These are phyloP conservation scores for Combretum micranthum DNA, from an alignment of 345 rosid species.

Conservation along the genomic window DNA sequence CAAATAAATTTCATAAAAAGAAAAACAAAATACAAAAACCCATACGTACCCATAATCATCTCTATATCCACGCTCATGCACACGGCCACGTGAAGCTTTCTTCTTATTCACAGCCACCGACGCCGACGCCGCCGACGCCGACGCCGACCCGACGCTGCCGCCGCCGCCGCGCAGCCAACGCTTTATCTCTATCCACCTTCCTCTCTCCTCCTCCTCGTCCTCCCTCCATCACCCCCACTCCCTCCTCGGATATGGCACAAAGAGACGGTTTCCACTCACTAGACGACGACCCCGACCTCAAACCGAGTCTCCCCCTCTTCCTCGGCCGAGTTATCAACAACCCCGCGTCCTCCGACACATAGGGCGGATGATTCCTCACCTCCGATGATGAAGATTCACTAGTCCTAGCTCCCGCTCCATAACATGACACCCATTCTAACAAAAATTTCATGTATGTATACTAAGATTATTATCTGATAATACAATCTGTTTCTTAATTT, in stretches of 20 bases:
- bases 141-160: too few relatives aligned
- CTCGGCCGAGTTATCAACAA: constrained; percentile 18
- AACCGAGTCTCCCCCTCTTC: not conserved
- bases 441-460: constrained; percentile 2
- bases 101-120: constrained; percentile 25
- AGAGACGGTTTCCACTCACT: constrained; percentile 65
- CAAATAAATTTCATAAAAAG: not conserved
- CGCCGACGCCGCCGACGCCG: not conserved
- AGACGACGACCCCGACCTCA: constrained; percentile 5
- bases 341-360: constrained; percentile 16
- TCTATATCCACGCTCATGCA: constrained; percentile 17
- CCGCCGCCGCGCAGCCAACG: constrained; percentile 9
- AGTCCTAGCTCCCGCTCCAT: not conserved
- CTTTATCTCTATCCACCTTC: constrained; percentile 4
- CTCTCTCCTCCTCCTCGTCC: constrained; percentile 9
- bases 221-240: constrained; percentile 11
- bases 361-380: too few relatives aligned
- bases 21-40: not conserved
- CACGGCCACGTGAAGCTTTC: constrained; percentile 13
- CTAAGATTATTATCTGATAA: too few relatives aligned
- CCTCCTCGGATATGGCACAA: constrained; percentile 50
- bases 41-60: not conserved
- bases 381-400: too few relatives aligned
- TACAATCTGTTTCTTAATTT: too few relatives aligned
- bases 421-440: not conserved